phyloP scores from a whole-genome alignment of 176 grass and related monocot genomes.

The Lolium perenne region DNA sequence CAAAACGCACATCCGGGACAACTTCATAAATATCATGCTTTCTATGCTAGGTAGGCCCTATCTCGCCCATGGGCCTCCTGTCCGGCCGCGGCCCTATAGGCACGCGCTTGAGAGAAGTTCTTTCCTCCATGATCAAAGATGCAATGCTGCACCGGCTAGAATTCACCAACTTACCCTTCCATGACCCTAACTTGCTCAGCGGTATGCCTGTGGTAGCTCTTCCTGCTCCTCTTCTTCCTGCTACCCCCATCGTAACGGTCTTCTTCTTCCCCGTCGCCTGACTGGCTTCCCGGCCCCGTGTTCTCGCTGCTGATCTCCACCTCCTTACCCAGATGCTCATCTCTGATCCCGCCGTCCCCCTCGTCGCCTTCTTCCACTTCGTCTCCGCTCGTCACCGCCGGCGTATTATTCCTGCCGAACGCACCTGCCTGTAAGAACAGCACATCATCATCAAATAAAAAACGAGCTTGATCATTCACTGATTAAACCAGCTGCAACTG shows the following conservation, averaged over 20 bases:
- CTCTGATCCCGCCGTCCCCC: constrained; percentile 19
- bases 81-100: not conserved
- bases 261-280: constrained; percentile 46
- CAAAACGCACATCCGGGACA: too few relatives aligned
- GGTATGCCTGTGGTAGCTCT: constrained; percentile 78
- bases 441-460: not conserved
- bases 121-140: not conserved
- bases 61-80: not conserved
- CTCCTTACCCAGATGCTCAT: constrained; percentile 2
- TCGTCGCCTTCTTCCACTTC: constrained; percentile 57
- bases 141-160: not conserved
- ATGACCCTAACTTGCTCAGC: constrained; percentile 68
- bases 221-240: constrained; percentile 60
- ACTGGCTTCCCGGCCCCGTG: constrained; percentile 41
- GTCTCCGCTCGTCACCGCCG: constrained; percentile 31
- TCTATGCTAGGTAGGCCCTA: not conserved
- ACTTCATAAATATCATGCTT: not conserved
- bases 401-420: constrained; percentile 51
- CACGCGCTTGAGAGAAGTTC: not conserved
- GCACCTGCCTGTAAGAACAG: constrained; percentile 57
- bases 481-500: not conserved
- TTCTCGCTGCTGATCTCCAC: constrained; percentile 71
- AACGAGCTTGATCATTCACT: not conserved
- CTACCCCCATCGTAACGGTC: constrained; percentile 36
- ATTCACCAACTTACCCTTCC: constrained; percentile 69